Conservation (phyloP, 2,329 filamentous ascomycete genomes). For the Alternaria dauci region DNA sequence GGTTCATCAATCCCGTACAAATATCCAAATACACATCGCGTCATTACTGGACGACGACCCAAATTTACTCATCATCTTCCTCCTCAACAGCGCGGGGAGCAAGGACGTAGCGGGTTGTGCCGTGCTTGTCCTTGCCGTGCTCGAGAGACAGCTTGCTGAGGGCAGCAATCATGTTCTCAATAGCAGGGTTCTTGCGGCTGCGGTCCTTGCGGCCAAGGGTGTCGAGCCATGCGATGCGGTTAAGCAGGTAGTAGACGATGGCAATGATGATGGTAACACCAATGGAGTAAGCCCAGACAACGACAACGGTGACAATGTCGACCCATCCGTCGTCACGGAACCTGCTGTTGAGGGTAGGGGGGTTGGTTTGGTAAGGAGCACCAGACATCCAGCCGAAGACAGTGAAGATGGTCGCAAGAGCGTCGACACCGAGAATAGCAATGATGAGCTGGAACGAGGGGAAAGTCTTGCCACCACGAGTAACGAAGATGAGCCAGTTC, state of each 20-base stretch:
- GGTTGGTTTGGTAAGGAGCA: slow-evolving; percentile 53
- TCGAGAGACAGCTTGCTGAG: slow-evolving; percentile 70
- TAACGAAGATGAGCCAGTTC: slow-evolving; percentile 65
- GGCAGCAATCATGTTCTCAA: slow-evolving; percentile 72
- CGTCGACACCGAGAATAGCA: slow-evolving; percentile 76
- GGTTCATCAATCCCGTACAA: slow-evolving; percentile 37
- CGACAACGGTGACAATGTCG: slow-evolving; percentile 70
- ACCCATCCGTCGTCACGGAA: slow-evolving; percentile 61
- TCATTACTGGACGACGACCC: slow-evolving; percentile 29
- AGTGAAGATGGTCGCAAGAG: slow-evolving; percentile 75
- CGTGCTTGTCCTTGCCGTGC: slow-evolving; percentile 63
- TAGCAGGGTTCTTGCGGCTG: slow-evolving; percentile 67
- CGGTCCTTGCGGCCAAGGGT: slow-evolving; percentile 71
- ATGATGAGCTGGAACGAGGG: slow-evolving; percentile 77
- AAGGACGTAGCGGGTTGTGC: slow-evolving; percentile 56
- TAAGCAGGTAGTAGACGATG: slow-evolving; percentile 70
- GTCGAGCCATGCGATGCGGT: slow-evolving; percentile 66
- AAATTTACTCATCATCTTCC: slow-evolving; percentile 57
- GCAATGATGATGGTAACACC: slow-evolving; percentile 71
- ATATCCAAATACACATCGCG: slow-evolving; percentile 39
- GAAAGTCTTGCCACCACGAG: slow-evolving; percentile 71
- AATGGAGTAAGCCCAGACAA: slow-evolving; percentile 72
- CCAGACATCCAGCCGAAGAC: slow-evolving; percentile 78
- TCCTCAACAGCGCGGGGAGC: slow-evolving; percentile 58
- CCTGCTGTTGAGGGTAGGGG: slow-evolving; percentile 51